These are phyloP conservation scores for Artemisia argyi DNA, from an alignment of 129 eudicot genomes.

Conservation along the genomic window DNA sequence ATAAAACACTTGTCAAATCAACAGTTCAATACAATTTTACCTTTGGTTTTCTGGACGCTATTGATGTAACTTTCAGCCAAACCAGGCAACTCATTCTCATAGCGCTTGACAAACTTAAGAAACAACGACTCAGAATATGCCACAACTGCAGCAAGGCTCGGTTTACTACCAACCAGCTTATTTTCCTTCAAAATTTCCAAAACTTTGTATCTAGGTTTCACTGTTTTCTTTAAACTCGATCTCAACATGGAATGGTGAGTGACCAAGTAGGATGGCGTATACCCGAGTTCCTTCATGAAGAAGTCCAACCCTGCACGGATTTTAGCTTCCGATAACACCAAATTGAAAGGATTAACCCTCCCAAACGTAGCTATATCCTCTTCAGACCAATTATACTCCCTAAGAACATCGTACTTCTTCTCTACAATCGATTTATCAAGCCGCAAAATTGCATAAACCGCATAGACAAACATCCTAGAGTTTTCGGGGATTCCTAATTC, in stretches of 20 bases:
- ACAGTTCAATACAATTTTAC: no score
- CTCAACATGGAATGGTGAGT: constrained; percentile 8
- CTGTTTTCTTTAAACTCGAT: constrained; percentile 21
- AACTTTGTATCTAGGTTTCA: constrained; percentile 24
- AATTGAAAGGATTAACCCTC: constrained; percentile 19
- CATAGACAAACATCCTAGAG: constrained; percentile 11
- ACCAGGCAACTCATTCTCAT: constrained; percentile 13
- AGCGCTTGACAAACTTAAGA: constrained; percentile 9
- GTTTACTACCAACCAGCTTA: not conserved
- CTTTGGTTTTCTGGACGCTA: not conserved
- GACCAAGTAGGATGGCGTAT: constrained; percentile 18
- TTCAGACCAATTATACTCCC: constrained; percentile 39
- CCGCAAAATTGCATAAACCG: constrained; percentile 16
- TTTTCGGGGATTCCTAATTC: no score
- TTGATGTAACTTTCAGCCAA: constrained; percentile 23
- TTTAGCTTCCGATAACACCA: constrained; percentile 23
- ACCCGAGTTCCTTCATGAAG: constrained; percentile 35
- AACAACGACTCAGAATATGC: constrained; percentile 13
- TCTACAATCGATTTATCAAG: constrained; percentile 3
- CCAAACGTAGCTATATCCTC: constrained; percentile 16
- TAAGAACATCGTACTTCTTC: constrained; percentile 18
- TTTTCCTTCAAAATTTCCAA: constrained; percentile 17
- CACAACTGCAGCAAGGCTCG: not conserved
- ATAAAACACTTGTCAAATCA: no score
- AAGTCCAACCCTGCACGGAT: constrained; percentile 26